Base-by-base conservation (phyloP, 2,329 filamentous ascomycete genomes). In the Venturia pyrina region DNA sequence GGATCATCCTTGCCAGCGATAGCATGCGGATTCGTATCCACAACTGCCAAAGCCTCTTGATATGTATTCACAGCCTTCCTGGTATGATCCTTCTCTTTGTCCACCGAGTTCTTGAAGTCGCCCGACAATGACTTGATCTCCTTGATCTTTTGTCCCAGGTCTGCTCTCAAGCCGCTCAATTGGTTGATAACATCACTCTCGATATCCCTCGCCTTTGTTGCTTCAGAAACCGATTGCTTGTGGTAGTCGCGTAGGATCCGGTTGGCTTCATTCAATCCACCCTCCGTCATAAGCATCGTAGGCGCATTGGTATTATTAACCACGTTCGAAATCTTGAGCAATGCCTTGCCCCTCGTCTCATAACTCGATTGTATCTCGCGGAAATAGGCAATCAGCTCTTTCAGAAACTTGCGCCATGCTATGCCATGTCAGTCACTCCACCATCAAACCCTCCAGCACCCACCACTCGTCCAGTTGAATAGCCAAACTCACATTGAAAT, bases 101-200 rank as follows among this genome's bases (percentile, higher is more conserved):
- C 91, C 11, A 99, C 92, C 0, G 89, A 90, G 74, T 96, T 99
- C 78, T 96, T 96, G 79, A 99, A 99, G 76, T 99, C 95, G 19
- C 92, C 90, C 6, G 91, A 90, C 19, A 99, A 81, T 70, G 87
- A 89, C 79, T 96, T 96, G 79, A 99, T 99, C 78, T 99, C 95
- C 77, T 98, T 99, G 76, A 96, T 96, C 80, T 99, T 99, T 75
- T 96, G 91, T 68, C 89, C 89, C 21, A 99, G 81, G 75, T 99
- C 95, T 72, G 87, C 93, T 66, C 95, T 83, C 65, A 99, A 80
- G 0, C 92, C 92, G 1, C 88, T 91, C 66, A 99, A 81, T 64
- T 93, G 92, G 63, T 90, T 82, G 69, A 98, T 91, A 60, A 99
- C 92, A 73, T 98, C 93, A 68, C 88, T 87, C 74, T 98, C 91